phyloP scores from a whole-genome alignment of 2,329 filamentous ascomycete species.

The Penicillium sp. region DNA sequence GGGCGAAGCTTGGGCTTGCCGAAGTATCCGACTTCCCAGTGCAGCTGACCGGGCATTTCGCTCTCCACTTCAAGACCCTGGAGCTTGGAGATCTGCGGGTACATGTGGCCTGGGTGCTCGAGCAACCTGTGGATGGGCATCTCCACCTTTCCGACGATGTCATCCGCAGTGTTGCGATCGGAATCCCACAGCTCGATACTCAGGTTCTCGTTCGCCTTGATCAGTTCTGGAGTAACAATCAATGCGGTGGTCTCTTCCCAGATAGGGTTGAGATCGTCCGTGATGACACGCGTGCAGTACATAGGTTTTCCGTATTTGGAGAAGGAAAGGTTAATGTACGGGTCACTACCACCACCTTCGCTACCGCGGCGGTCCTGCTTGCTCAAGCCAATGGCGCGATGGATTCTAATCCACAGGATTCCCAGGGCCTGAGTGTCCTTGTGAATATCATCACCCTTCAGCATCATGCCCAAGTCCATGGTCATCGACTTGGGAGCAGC shows the following conservation, averaged over 20 bases:
- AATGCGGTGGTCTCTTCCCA: constrained; percentile 86
- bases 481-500: constrained; percentile 93
- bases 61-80: constrained; percentile 76
- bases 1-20: constrained; percentile 82
- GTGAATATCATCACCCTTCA: constrained; percentile 84
- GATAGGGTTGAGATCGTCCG: constrained; percentile 86
- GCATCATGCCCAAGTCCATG: constrained; percentile 81
- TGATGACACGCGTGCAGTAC: constrained; percentile 94
- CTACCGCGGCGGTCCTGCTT: constrained; percentile 84
- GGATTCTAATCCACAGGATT: constrained; percentile 86
- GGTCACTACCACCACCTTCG: constrained; percentile 81
- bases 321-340: constrained; percentile 91
- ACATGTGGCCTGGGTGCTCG: constrained; percentile 88
- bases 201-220: constrained; percentile 89
- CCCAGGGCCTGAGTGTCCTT: constrained; percentile 81
- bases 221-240: constrained; percentile 78
- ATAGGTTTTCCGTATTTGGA: constrained; percentile 97
- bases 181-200: constrained; percentile 96
- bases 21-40: constrained; percentile 96
- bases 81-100: constrained; percentile 77
- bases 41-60: constrained; percentile 84
- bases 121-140: constrained; percentile 93
- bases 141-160: constrained; percentile 92
- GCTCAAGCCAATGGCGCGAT: constrained; percentile 78
- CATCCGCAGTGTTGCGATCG: constrained; percentile 84